These are phyloP conservation scores for Leptodontidium sp. DNA, from an alignment of 2,329 filamentous ascomycete genomes.

Conservation along the genomic window DNA sequence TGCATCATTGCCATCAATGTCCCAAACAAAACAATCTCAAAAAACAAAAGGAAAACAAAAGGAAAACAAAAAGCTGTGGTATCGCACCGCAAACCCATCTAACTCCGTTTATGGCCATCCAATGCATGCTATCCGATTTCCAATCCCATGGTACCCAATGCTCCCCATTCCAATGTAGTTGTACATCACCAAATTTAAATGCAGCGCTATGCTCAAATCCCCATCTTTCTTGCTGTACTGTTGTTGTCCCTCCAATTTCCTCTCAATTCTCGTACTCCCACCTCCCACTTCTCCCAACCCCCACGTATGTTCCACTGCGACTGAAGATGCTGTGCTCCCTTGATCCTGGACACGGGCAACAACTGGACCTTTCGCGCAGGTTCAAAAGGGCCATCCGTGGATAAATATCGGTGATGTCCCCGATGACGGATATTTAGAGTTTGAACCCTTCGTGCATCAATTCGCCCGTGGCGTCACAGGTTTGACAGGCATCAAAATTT, in stretches of 20 bases:
- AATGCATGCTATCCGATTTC: constrained; percentile 19
- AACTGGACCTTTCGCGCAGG: constrained; percentile 2
- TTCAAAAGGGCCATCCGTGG: neutral
- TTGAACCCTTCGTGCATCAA: constrained; percentile 15
- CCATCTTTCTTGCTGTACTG: neutral
- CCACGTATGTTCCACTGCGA: neutral
- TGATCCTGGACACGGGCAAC: neutral
- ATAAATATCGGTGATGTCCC: constrained; percentile 9
- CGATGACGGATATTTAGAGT: constrained; percentile 16
- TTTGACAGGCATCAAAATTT: neutral
- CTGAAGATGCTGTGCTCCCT: neutral
- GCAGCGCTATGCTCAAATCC: constrained; percentile 24
- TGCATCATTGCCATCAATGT: neutral
- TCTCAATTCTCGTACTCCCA: neutral
- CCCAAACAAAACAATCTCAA: neutral
- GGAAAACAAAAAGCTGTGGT: constrained; percentile 22
- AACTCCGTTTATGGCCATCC: constrained; percentile 24
- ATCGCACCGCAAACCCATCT: constrained; percentile 20
- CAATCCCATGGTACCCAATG: constrained; percentile 13
- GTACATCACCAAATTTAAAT: constrained; percentile 7
- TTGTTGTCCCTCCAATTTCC: neutral
- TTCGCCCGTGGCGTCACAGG: neutral
- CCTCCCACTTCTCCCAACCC: constrained; percentile 7
- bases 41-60: constrained; percentile 9
- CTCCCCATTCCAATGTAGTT: constrained; percentile 11